These are phyloP conservation scores for Lecanicillium sp. DNA, from an alignment of 2,329 filamentous ascomycete genomes.

Conservation along the genomic window DNA sequence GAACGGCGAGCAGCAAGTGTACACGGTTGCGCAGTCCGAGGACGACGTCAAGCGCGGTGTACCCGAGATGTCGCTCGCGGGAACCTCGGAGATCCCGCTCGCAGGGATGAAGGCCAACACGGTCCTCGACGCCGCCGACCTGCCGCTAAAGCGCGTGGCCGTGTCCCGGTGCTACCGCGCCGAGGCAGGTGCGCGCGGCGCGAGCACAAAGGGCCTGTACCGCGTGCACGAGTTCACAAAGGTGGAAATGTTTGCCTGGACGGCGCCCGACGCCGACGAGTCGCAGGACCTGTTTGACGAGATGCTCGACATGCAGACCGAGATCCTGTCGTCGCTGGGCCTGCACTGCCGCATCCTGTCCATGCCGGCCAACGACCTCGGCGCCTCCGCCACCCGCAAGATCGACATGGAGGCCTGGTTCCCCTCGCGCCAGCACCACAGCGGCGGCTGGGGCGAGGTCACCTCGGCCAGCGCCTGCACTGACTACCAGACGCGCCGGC, in stretches of 20 bases:
- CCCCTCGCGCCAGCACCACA: conserved; percentile 59
- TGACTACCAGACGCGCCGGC: conserved; percentile 82
- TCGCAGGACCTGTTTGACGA: conserved; percentile 65
- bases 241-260: conserved; percentile 96
- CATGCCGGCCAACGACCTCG: conserved; percentile 85
- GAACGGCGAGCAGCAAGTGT: conserved; percentile 87
- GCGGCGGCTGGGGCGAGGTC: conserved; percentile 80
- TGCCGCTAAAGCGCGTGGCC: conserved; percentile 75
- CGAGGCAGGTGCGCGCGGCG: conserved; percentile 83
- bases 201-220: conserved; percentile 89
- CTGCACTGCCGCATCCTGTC: conserved; percentile 84
- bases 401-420: conserved; percentile 93
- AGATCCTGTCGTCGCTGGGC: conserved; percentile 69
- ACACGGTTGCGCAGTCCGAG: conserved; percentile 61
- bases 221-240: conserved; percentile 98
- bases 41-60: conserved; percentile 54
- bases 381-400: conserved; percentile 80
- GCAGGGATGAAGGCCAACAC: conserved; percentile 80
- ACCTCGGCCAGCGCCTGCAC: conserved; percentile 87
- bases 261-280: conserved; percentile 43
- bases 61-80: conserved; percentile 69
- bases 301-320: conserved; percentile 78
- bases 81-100: conserved; percentile 90
- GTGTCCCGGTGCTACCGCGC: conserved; percentile 91
- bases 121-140: conserved; percentile 52